These are phyloP conservation scores for Termitomyces sp. DNA, from an alignment of 768 basidiomycete species.

Conservation along the genomic window DNA sequence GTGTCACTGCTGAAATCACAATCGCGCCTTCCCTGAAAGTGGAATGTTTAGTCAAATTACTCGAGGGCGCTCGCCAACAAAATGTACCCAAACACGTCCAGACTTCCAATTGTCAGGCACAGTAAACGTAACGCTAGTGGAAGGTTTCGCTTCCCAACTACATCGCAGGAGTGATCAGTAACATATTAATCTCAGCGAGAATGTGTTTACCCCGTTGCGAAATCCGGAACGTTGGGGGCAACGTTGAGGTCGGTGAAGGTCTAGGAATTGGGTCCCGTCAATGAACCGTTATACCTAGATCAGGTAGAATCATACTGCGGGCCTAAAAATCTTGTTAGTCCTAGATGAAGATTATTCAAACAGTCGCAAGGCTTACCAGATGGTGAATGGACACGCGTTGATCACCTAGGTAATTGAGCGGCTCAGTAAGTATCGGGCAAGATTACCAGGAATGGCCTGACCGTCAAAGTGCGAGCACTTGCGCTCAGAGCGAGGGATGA, in stretches of 20 bases:
- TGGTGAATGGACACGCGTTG: not conserved
- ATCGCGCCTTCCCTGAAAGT: conserved; percentile 49
- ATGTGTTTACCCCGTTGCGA: not conserved
- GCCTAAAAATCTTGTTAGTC: not conserved
- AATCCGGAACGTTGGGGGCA: not conserved
- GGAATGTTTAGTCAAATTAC: not conserved
- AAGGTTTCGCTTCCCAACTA: not conserved
- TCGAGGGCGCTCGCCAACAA: not conserved
- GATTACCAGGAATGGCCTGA: not conserved
- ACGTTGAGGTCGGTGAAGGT: not conserved
- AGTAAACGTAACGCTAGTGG: not conserved
- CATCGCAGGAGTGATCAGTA: too few relatives aligned
- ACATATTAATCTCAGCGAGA: too few relatives aligned
- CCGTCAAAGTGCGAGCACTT: not conserved
- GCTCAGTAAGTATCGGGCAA: not conserved
- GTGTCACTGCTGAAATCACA: conserved; percentile 53
- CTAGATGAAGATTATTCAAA: too few relatives aligned
- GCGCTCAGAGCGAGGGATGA: not conserved
- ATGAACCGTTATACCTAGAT: not conserved
- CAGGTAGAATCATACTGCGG: not conserved
- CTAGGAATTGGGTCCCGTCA: not conserved
- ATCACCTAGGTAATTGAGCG: not conserved
- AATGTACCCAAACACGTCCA: conserved; percentile 53
- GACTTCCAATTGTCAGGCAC: conserved; percentile 64
- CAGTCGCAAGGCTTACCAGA: not conserved